Percentiles rank a stretch among this genome's conserved stretches.
Evolutionary conservation across 352 stramenopile genomes (phyloP).

Genomic region (Phytophthora ohioensis): DNA sequence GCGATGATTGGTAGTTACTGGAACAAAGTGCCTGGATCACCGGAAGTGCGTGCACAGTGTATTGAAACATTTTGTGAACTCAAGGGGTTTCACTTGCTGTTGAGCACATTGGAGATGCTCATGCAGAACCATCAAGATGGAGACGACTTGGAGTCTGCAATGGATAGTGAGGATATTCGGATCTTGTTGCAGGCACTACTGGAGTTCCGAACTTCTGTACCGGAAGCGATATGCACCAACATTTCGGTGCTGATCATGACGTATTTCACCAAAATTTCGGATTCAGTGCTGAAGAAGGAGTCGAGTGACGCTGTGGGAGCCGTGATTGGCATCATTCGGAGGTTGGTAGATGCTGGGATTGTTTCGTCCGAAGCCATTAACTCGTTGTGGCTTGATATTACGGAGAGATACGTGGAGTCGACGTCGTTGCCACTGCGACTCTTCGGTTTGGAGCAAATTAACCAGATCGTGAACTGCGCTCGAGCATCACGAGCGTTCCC

Average conservation of each 20-base stretch:
- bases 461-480: constrained; percentile 92
- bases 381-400: constrained; percentile 84
- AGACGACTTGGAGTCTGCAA: constrained; percentile 56
- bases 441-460: constrained; percentile 95
- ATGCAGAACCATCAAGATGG: constrained; percentile 57
- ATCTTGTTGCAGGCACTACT: constrained; percentile 84
- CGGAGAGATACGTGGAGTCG: constrained; percentile 89
- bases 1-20: constrained; percentile 91
- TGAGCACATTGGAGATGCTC: constrained; percentile 78
- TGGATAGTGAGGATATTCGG: constrained; percentile 85
- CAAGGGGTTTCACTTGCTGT: constrained; percentile 79
- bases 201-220: constrained; percentile 74
- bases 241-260: constrained; percentile 86
- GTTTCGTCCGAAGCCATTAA: constrained; percentile 69
- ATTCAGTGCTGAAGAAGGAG: constrained; percentile 88
- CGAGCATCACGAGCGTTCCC: constrained; percentile 87
- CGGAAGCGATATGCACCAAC: constrained; percentile 66
- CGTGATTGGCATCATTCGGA: constrained; percentile 84
- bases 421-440: constrained; percentile 93
- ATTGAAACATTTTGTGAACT: constrained; percentile 86
- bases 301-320: constrained; percentile 81
- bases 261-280: constrained; percentile 82
- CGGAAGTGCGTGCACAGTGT: constrained; percentile 85
- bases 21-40: constrained; percentile 87
- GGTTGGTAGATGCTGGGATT: constrained; percentile 74